These are phyloP conservation scores for Passalora sequoiae DNA, from an alignment of 2,329 filamentous ascomycete genomes.

Conservation along the genomic window DNA sequence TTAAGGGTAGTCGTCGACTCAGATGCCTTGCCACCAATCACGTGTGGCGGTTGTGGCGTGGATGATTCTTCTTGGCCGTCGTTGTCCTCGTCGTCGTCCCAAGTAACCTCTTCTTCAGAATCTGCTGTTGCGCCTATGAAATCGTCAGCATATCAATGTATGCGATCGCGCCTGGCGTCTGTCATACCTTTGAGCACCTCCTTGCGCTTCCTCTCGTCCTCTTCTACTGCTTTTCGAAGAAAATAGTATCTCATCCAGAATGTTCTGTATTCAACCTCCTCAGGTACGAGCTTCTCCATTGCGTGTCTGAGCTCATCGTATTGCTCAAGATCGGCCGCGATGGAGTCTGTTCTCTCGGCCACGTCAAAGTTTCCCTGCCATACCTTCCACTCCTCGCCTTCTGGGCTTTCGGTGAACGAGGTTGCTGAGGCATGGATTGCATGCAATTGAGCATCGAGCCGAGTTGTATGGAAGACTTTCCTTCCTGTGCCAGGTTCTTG, in stretches of 20 bases:
- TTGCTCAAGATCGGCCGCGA: conserved; percentile 74
- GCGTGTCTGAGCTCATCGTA: conserved; percentile 78
- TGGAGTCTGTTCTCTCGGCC: conserved; percentile 77
- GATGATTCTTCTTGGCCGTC: conserved; percentile 61
- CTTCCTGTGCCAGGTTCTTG: conserved; percentile 81
- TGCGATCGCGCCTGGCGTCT: no score
- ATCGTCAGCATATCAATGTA: conserved; percentile 6
- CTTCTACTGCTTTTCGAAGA: conserved; percentile 84
- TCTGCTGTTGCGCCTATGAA: conserved; percentile 59
- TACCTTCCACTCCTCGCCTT: conserved; percentile 61
- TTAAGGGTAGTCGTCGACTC: conserved; percentile 30
- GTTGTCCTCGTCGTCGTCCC: conserved; percentile 76
- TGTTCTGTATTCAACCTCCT: conserved; percentile 76
- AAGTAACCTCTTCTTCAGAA: conserved; percentile 65
- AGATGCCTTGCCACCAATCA: conserved; percentile 19
- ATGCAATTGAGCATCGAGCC: conserved; percentile 92
- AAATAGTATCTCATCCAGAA: conserved; percentile 98
- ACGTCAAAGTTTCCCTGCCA: conserved; percentile 74
- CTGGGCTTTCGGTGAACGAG: conserved; percentile 76
- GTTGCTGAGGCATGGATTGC: conserved; percentile 84
- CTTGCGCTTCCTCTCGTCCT: conserved; percentile 78
- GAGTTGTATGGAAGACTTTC: conserved; percentile 87
- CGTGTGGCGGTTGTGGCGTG: conserved; percentile 30
- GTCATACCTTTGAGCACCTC: conserved; percentile 88
- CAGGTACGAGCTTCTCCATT: conserved; percentile 96